Base-by-base conservation (phyloP, 108 stramenopile species). In the Nannochloropsis gaditana region DNA sequence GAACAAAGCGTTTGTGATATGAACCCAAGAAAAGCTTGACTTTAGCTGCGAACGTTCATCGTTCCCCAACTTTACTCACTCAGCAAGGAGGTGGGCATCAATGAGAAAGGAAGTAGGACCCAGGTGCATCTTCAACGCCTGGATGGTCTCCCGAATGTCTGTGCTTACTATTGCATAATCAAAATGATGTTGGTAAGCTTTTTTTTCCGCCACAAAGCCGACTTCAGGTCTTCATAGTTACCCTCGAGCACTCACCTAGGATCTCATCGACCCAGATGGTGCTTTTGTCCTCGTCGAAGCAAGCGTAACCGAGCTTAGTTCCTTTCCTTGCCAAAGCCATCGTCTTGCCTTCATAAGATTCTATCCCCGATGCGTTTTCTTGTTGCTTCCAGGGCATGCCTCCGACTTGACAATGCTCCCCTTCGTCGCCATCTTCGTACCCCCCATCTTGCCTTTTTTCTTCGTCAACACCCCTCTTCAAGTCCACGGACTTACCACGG, bases 41-140 rank as follows among this genome's bases (percentile, higher is more conserved):
- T 31, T 0, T 31, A 31, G 31, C 31, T 31, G 31, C 31, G 31
- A 31, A 31, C 31, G 31, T 31, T 31, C 31, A 31, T 31, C 31
- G 31, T 31, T 31, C 31, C 31, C 31, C 31, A 31, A 31, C 31
- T 31, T 31, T 31, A 31, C 31, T 31, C 31, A 31, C 31, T 73
- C 59, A n/a, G 59, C 59, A 8, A 73, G 59, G n/a, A 73, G 59
- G 59, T 73, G 8, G 15, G 59, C 59, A 73, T 73, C 59, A n/a
- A 73, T 73, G 59, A 73, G 59, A n/a, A 73, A 73, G 59, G 59
- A 73, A 73, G 59, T 73, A n/a, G 59, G 59, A n/a, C 59, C 59
- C 19, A 73, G 59, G 59, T 73, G 59, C 59, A 73, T 1, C 59
- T 73, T 73, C 19, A 73, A n/a, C 3, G 59, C 59, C n/a, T 73